Evolutionary conservation across 2,329 filamentous ascomycete genomes (phyloP).

Genomic region (Claviceps lovelessii): DNA sequence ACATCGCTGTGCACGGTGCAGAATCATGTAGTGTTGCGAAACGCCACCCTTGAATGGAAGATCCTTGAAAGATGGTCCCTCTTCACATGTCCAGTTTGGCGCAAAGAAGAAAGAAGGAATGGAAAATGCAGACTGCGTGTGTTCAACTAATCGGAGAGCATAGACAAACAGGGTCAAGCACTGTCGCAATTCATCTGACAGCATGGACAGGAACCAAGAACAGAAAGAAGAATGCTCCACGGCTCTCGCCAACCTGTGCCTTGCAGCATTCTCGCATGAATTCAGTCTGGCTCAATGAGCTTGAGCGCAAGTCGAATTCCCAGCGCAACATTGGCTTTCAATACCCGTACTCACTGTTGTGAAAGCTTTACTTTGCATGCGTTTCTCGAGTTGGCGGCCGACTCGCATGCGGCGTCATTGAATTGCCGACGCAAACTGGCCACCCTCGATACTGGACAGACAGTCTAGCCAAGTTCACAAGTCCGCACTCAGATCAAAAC

Average conservation of each 20-base stretch:
- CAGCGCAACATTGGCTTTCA: not conserved
- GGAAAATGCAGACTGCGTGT: not conserved
- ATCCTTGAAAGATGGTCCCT: no score
- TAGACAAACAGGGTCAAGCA: not conserved
- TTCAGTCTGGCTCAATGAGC: not conserved
- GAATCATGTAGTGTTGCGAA: not conserved
- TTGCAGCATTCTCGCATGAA: constrained; percentile 1
- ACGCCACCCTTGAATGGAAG: not conserved
- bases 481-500: constrained; percentile 8
- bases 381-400: not conserved
- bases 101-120: not conserved
- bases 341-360: not conserved
- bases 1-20: not conserved
- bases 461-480: not conserved
- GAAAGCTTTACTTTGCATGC: not conserved
- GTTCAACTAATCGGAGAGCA: not conserved
- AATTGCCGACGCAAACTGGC: not conserved
- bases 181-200: not conserved
- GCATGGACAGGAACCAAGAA: not conserved
- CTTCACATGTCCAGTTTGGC: no score
- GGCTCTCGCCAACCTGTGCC: not conserved
- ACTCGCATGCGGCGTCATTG: not conserved
- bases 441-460: not conserved
- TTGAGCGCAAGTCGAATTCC: not conserved
- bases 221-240: not conserved